Base-by-base conservation (phyloP, 2,329 filamentous ascomycete genomes). In the Chalaropsis thielavioides region DNA sequence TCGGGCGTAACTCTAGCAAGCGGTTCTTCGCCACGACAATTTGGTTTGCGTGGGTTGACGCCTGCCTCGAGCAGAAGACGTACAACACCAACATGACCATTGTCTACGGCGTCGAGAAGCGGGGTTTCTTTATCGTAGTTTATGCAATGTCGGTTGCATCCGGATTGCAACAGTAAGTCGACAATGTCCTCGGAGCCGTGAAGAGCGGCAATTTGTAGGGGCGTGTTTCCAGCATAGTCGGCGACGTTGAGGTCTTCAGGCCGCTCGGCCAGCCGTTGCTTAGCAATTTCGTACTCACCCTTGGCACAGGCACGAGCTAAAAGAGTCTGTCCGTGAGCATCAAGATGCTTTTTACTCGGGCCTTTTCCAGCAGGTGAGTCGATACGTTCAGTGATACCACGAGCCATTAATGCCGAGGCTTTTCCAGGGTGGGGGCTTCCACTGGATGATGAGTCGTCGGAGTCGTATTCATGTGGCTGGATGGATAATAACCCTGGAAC, bases 141-240 rank as follows among this genome's bases (percentile, higher is more conserved):
- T 66, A 86, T 78, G 71, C 82, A 92, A 71, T 96, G 89, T 58
- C 94, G 81, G 64, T 89, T 87, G 75, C 92, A 96, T 41, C 90
- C 89, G 68, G 90, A 86, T 8, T 89, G 83, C 68, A 99, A 85
- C 46, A 99, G 77, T 63, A 95, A 87, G 72, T 89, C 86, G 46
- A 97, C 94, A 65, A 97, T 92, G 64, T 94, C 84, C 40, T 86
- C 86, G 73, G 87, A 89, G 6, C 94, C 94, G 71, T 94, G 88
- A 66, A 99, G 80, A 40, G 92, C 86, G 41, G 94, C 92, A 69
- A 96, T 94, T 74, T 99, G 94, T 41, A 99, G 79, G 27, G 94
- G 94, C 0, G 92, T 95, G 71, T 97, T 97, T n/a, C 90, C 90
- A 15, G 94, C 94, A 72, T 96, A 95, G 72, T 99, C 94, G 27